Percentiles rank a stretch among this genome's conserved stretches.
These are phyloP conservation scores for Plantago elongata DNA, from an alignment of 257 asterid genomes.

Conservation along the genomic window DNA sequence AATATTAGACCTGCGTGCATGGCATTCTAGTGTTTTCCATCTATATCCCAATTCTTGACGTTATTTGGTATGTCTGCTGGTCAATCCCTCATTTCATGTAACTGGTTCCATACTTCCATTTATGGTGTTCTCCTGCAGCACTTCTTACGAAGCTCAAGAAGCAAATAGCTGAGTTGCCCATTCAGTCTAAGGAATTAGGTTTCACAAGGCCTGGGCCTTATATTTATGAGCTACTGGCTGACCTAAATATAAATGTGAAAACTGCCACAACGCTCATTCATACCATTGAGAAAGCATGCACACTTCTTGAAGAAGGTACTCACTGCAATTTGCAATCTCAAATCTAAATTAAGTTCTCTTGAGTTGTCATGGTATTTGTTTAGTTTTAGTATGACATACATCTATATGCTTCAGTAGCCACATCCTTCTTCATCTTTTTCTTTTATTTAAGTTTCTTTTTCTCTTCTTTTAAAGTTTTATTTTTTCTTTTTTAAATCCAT, in stretches of 20 bases:
- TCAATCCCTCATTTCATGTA: conserved; percentile 18
- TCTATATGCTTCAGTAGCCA: conserved; percentile 5
- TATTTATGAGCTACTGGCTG: conserved; percentile 86
- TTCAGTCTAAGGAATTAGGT: conserved; percentile 82
- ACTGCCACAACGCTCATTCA: conserved; percentile 71
- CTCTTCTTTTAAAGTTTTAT: no score
- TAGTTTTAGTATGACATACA: neutral
- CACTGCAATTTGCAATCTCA: conserved; percentile 19
- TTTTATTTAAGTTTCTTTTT: neutral
- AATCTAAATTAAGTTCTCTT: conserved; percentile 16
- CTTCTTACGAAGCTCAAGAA: conserved; percentile 93
- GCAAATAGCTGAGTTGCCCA: conserved; percentile 74
- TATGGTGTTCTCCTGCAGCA: conserved; percentile 55
- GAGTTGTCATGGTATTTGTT: conserved; percentile 15
- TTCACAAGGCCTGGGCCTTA: conserved; percentile 90
- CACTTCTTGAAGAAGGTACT: conserved; percentile 93
- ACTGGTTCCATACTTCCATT: conserved; percentile 10
- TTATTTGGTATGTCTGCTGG: neutral
- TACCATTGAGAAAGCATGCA: conserved; percentile 70
- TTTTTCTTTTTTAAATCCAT: no score
- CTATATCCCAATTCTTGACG: conserved; percentile 4
- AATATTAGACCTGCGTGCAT: neutral
- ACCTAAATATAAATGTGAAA: conserved; percentile 59
- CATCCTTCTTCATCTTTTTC: neutral
- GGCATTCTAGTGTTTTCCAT: conserved; percentile 11